These are phyloP conservation scores for Coffea eugenioides DNA, from an alignment of 257 asterid species.

Conservation along the genomic window DNA sequence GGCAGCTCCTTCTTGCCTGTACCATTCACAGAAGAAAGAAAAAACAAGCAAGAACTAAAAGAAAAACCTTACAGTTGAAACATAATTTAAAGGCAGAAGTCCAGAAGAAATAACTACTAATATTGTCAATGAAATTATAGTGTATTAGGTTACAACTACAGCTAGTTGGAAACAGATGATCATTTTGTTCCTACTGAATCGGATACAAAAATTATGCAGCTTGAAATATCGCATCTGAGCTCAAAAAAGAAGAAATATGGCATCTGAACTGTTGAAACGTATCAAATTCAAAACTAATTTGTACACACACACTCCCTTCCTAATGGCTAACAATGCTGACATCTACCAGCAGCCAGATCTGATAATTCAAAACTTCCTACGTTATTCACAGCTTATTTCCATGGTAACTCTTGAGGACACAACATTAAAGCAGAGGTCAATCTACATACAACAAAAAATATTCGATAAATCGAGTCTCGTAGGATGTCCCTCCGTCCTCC, in stretches of 20 bases:
- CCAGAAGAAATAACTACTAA: not conserved
- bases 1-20: not conserved
- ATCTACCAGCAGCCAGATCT: slow-evolving; percentile 35
- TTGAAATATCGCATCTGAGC: not conserved
- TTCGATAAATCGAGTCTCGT: not conserved
- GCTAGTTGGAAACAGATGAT: not conserved
- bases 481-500: not conserved
- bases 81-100: not conserved
- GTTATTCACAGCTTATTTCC: slow-evolving; percentile 32
- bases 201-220: not conserved
- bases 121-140: not conserved
- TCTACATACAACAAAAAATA: slow-evolving; percentile 16
- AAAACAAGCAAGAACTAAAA: not conserved
- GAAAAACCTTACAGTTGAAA: not conserved
- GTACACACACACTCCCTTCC: slow-evolving; percentile 33
- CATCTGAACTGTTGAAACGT: slow-evolving; percentile 24
- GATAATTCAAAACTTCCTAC: slow-evolving; percentile 32
- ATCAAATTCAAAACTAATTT: slow-evolving; percentile 21
- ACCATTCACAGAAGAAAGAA: not conserved
- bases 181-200: slow-evolving; percentile 6
- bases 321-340: slow-evolving; percentile 31
- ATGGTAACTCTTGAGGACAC: slow-evolving; percentile 2
- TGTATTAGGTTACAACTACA: not conserved
- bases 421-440: slow-evolving; percentile 16
- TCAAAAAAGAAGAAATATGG: not conserved